Base-by-base conservation (phyloP, 768 basidiomycete species). In the Chalciporus pseudorubinellus region DNA sequence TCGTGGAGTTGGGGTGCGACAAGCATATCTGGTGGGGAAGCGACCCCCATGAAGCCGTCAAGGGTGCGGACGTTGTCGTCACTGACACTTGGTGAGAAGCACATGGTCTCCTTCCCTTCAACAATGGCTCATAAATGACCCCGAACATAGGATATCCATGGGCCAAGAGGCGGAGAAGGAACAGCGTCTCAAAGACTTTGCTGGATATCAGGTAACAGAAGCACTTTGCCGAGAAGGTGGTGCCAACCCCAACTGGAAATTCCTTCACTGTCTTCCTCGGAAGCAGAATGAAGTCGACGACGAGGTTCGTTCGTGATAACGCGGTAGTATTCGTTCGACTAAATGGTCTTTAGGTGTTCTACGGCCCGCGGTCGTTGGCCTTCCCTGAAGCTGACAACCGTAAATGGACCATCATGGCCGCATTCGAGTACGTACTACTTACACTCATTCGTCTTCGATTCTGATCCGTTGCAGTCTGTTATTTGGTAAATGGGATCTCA, bases 371-470 rank as follows among this genome's bases (percentile, higher is more conserved):
- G 41, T 93, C 90, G 14, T 81, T 97, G 40, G 95, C 89, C 12
- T 99, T 94, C 80, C 87, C 83, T 14, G 94, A 94, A 70, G 87
- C 93, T 0, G 95, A 98, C 73, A 99, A 99, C 74, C 82, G 95
- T 52, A 95, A 94, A 68, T 95, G 93, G 95, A 94, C 94, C 0
- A 95, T 86, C 60, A 92, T 95, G 85, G 91, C 93, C 13, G 69
- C 82, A 11, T 95, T 97, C 60, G 91, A 93, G 90, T 92, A 61
- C 50, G 87, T 82, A 39, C 33, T 57, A 39, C 51, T 47, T 40
- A 38, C 12, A 39, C 33, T 41, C 21, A 21, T 22, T 42, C 34
- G 29, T 22, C n/a, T 39, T 42, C 59, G 43, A 57, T n/a, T 34
- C 34, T 28, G 50, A n/a, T 39, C 16, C 40, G 11, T 31, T 55